Base-by-base conservation (phyloP, 129 eudicot species). In the Centrapalus pauciflorus region DNA sequence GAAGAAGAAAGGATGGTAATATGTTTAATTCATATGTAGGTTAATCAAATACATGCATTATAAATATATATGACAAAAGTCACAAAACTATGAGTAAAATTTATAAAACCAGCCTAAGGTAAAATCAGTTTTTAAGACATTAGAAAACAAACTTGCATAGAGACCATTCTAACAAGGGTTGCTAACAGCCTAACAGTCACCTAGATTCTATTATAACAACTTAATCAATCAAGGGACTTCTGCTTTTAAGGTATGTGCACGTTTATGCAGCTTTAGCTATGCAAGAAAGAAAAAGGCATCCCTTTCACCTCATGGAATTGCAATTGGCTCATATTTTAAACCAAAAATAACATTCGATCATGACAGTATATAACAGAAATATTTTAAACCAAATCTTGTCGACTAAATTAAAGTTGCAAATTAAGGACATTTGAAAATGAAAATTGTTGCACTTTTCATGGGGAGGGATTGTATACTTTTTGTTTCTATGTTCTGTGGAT, bases 381-480 rank as follows among this genome's bases (percentile, higher is more conserved):
- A 52, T 69, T 41, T 26, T 69, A 38, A 63, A 38, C 55, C 26
- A 55, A 35, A 33, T 0, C 7, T 67, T 30, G 33, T 49, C 20
- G 49, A 66, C 29, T 43, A 67, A 67, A 33, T 30, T 37, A 55
- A 19, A 54, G 38, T n/a, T n/a, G 34, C 51, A 37, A 67, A 67
- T 54, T 34, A n/a, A n/a, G 64, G 63, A 13, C 52, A 27, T 7
- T 3, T 52, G 38, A 67, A 26, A 67, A 52, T 4, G 27, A 35
- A 41, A 54, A 35, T 48, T 1, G 23, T 52, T 52, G 25, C 38
- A 52, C 33, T n/a, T 68, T 34, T 54, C 49, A 13, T 2, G 38
- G 26, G 11, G 4, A 51, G 28, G 64, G n/a, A 16, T 13, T 20
- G 11, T 55, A 49, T 32, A 67, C 34, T 66, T 6, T 49, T 21